Evolutionary conservation across 495 filamentous ascomycete species (phyloP), one percentile per base, ranked within the genome.

Genomic region (Stereocaulon alpinum): DNA sequence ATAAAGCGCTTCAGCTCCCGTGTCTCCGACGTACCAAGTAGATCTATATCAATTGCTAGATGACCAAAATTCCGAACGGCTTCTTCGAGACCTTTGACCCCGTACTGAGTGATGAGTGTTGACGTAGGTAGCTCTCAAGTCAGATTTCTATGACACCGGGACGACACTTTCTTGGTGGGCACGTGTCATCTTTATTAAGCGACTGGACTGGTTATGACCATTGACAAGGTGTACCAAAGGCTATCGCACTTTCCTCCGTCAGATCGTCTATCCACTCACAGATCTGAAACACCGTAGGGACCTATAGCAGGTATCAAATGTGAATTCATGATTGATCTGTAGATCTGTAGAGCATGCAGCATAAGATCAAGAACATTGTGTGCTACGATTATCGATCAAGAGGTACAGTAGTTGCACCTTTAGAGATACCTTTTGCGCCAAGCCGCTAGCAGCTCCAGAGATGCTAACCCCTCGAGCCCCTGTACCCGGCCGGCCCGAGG

Each of bases 1-100:
- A 62, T 42, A 0, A 57, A 52, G 6, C 45, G 20, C 41, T 56
- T 54, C 34, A 64, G n/a, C 14, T 29, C 58, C 11, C 27, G 30
- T 15, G 56, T 12, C 17, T 50, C 52, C 40, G 32, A n/a, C 12
- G 5, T 14, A 18, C 29, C 45, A 6, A 56, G 41, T 11, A 4
- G 14, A 15, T 29, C 42, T 49, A 7, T 6, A 6, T 22, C 40
- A 9, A n/a, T 22, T 14, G 29, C 29, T 12, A 43, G 27, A 6
- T 11, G 17, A 5, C 27, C 34, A 9, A 51, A 24, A 2, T 15
- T 17, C 45, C 27, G 43, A 7, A 34, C 54, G 4, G 18, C 17
- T 14, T 49, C 29, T 34, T 58, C 54, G 4, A 62, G 6, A 11
- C 40, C 44, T 9, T 30, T 29, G 29, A 62, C n/a, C n/a, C n/a